Evolutionary conservation across 75 land plant species (phyloP), one percentile per base, ranked within the genome.

Genomic region (Pinus taeda): DNA sequence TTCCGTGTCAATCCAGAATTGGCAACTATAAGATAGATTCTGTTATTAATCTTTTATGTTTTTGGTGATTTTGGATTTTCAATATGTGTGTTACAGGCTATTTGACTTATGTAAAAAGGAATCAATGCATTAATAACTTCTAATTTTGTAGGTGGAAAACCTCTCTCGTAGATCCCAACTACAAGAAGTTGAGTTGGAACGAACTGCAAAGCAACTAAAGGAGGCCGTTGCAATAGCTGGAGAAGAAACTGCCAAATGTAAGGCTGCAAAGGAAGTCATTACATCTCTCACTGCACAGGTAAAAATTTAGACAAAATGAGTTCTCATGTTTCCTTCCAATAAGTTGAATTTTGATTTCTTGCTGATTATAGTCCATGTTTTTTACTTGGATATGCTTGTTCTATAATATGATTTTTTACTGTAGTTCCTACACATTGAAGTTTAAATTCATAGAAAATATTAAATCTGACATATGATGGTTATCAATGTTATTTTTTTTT

Each of bases 221-320:
- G 98, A 96, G 74, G 95, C 99, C 64, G 73, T 94, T 75, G 85
- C 89, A 57, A 83, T 96, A 77, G 98, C 99, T 24, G 88, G 87
- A 58, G 99, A 94, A 74, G 99, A 96, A 79, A 82, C 93, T 77
- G 92, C 93, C 63, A 96, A 94, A 79, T 94, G 93, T 56, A 92
- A 88, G 86, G 98, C 99, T 73, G 99, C 99, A 36, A 96, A 96
- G 86, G 99, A 96, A 85, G 99, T 96, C 24, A 96, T 96, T 64
- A 96, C 90, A 79, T 96, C 99, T 33, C 98, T 96, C 4, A 96
- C 99, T 59, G 90, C 88, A 4, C 95, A 96, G 83, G 99, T 96
- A 82, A 84, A 72, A 56, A n/a, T 73, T 29, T 60, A 18, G 55
- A 49, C 55, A 49, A 11, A 49, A 8, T 49, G 55, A 49, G 55